Evolutionary conservation across 768 basidiomycete species (phyloP), one percentile per base, ranked within the genome.

Genomic region (Mycena haematopus): DNA sequence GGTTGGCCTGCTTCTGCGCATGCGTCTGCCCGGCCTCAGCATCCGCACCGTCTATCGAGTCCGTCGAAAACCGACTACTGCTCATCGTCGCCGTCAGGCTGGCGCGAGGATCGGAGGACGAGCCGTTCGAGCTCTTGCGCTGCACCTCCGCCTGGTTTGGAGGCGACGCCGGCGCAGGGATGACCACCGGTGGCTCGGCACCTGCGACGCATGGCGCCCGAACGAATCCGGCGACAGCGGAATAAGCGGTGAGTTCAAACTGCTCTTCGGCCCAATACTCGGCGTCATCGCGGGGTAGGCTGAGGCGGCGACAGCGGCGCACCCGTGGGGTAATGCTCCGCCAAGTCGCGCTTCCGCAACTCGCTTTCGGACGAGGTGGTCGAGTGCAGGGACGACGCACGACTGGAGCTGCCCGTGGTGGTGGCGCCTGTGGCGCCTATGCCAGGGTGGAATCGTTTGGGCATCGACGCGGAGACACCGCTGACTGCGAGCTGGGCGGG

Each of bases 191-290:
- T 46, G 58, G n/a, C 13, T 84, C 64, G 25, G 67, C 60, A 14
- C 65, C 55, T 31, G 76, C 35, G 90, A 91, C 33, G 91, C 80
- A 68, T 84, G 88, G 27, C 91, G 83, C 13, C 88, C 87, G 69
- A 93, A 93, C 27, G 92, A 92, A 75, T 93, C 92, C 9, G 92
- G 90, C 11, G 91, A 90, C n/a, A 92, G 78, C 40, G 92, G 92
- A 58, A 93, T 90, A n/a, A 88, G 70, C 24, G 90, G 88, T 1
- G 87, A 86, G 44, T 79, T 80, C 10, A 76, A 63, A 31, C 68
- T 62, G 38, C 58, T 71, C 56, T 62, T 67, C 55, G 71, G 68
- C n/a, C 62, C 61, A 14, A 62, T 63, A 11, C 65, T 51, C 31
- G 75, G 70, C 27, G 74, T 72, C 45, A 76, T 72, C 29, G 78